Evolutionary conservation across 108 stramenopile genomes (phyloP), one percentile per base, ranked within the genome.

Genomic region (Nitzschia sp.): DNA sequence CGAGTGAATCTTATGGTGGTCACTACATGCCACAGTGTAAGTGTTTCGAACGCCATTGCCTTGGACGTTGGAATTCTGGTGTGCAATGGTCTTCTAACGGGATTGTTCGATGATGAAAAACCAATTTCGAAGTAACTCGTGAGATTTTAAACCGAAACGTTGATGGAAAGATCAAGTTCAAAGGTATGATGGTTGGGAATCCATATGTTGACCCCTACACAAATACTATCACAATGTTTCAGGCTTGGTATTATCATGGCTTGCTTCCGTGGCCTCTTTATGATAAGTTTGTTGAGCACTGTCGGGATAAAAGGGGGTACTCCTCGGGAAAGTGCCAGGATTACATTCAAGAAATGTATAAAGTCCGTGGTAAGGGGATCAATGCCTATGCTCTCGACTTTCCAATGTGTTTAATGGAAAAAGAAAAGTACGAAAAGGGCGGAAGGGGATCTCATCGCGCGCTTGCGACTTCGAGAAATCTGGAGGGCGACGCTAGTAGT

Each of bases 321-420:
- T 17, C 15, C 8, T 55, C 53, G 4, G 30, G 36, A 2, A 32
- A 31, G 32, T 89, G 88, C 64, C 24, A 38, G 19, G 19, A 68
- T 21, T 51, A 76, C 28, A 53, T 75, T 27, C 28, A 61, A 3
- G 30, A 31, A 11, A 85, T 89, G 84, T 68, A 54, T 32, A n/a
- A 64, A 11, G 51, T 58, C 28, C 35, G 78, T 11, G 74, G 75
- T 24, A 29, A 68, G 30, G 69, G 80, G 2, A 74, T 92, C 48
- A 87, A 89, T 79, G 80, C 83, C 9, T 92, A 92, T 64, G 91
- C 85, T 2, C 53, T 92, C 42, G 91, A 92, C 60, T 92, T 57
- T 79, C 91, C 91, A 59, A 69, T 86, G 31, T 92, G 91, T 63
- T 18, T 42, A 28, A 67, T 77, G 30, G 66, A 80, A 32, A 61